These are phyloP conservation scores for Dianthus caryophyllus DNA, from an alignment of 148 eudicot species.

Conservation along the genomic window DNA sequence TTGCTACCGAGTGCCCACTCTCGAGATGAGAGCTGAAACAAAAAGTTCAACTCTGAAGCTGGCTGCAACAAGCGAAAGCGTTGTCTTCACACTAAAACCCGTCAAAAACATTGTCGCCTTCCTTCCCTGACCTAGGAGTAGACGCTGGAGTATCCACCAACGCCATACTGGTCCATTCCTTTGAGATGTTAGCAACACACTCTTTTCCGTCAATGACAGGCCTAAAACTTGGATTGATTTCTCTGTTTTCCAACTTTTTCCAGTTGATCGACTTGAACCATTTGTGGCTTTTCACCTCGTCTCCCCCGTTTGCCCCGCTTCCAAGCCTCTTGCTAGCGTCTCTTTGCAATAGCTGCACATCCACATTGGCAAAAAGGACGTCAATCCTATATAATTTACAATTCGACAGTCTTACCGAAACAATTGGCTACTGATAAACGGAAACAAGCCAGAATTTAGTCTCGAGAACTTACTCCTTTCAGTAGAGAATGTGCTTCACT, in stretches of 20 bases:
- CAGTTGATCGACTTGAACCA: slow-evolving; percentile 53
- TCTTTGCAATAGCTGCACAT: slow-evolving; percentile 37
- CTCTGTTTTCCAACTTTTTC: slow-evolving; percentile 47
- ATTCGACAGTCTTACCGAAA: not conserved
- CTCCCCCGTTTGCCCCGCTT: slow-evolving; percentile 25
- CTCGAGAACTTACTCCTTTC: slow-evolving; percentile 54
- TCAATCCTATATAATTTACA: not conserved
- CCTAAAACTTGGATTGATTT: slow-evolving; percentile 37
- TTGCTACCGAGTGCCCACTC: not conserved
- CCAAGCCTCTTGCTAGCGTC: slow-evolving; percentile 47
- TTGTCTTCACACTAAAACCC: slow-evolving; percentile 18
- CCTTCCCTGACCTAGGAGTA: slow-evolving; percentile 29
- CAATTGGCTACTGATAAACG: not conserved
- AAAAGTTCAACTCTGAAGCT: no score
- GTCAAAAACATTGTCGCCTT: slow-evolving; percentile 21
- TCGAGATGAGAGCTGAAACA: no score
- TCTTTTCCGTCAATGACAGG: slow-evolving; percentile 37
- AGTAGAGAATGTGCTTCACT: slow-evolving; percentile 79
- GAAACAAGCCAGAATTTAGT: not conserved
- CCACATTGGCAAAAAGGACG: not conserved
- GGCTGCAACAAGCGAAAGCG: no score
- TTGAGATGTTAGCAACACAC: slow-evolving; percentile 35
- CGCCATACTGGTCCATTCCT: slow-evolving; percentile 40
- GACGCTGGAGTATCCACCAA: slow-evolving; percentile 42
- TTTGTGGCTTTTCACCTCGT: slow-evolving; percentile 41